Evolutionary conservation across 805 yeast species (phyloP), one percentile per base, ranked within the genome.

Genomic region (Zygoascus ofunaensis): DNA sequence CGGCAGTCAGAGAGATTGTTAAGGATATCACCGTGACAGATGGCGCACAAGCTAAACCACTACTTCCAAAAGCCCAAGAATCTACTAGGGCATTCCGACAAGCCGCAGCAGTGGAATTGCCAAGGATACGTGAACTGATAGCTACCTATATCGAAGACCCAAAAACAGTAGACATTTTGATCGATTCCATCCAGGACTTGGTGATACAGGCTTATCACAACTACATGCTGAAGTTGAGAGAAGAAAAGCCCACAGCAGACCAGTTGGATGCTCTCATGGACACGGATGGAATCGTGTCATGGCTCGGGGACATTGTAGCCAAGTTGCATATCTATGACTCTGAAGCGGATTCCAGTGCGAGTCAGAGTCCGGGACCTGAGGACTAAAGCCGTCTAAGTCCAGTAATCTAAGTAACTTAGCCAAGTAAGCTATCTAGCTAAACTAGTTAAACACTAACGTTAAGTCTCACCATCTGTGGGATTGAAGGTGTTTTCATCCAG

Each of bases 401-500:
- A 34, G 36, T 5, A n/a, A 34, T 34, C 19, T 34, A n/a, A n/a
- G n/a, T n/a, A n/a, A 7, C 19, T n/a, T 14, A 34, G 20, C 36
- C 19, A 8, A 26, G 14, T 34, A 14, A 34, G n/a, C 8, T 34
- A 18, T 15, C 36, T 34, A 34, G 36, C 36, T 15, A 8, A 34
- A 34, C 8, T 34, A 14, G 12, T 8, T 34, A 26, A 26, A 8
- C 7, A 7, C 30, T 26, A 26, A 26, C 7, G 7, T 12, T 37
- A 12, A 32, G 32, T 34, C 57, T 69, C 64, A 53, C 65, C 79
- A 44, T 81, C 89, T 14, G 81, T 94, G 2, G 95, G 92, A 55
- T 85, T 81, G 63, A 83, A 90, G 1, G 90, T 79, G 59, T 90
- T 92, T 61, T 84, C 79, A 1, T 94, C 79, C 20, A 90, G 68